phyloP scores from a whole-genome alignment of 2,329 filamentous ascomycete genomes.

The Capronia coronata region DNA sequence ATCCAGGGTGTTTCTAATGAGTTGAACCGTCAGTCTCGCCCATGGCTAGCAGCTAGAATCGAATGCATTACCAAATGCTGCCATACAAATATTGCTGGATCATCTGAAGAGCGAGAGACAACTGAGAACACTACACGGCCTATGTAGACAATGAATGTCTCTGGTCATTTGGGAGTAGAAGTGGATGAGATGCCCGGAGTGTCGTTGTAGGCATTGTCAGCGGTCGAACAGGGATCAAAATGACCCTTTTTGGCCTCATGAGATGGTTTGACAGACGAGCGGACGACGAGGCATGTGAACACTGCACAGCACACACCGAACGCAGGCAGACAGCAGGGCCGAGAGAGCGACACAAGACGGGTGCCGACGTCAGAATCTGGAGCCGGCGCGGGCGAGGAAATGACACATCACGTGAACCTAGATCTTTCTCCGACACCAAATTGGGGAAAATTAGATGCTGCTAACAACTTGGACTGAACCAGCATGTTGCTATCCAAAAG shows the following conservation, averaged over 20 bases:
- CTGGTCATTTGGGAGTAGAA: not conserved
- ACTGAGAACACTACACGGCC: not conserved
- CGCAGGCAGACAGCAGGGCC: not conserved
- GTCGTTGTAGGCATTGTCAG: not conserved
- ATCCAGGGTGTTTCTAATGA: slow-evolving; percentile 47
- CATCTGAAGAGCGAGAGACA: not conserved
- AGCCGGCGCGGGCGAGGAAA: not conserved
- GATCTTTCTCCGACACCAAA: not conserved
- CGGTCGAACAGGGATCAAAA: not conserved
- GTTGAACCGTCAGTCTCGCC: slow-evolving; percentile 5
- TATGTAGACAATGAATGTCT: not conserved
- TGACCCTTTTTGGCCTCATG: not conserved
- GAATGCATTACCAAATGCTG: slow-evolving; percentile 38
- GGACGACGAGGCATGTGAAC: slow-evolving; percentile 1
- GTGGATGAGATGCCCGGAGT: not conserved
- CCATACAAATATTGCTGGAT: slow-evolving; percentile 41
- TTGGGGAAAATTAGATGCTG: not conserved
- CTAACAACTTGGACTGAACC: too few relatives aligned
- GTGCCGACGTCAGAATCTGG: not conserved
- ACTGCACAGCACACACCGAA: too few relatives aligned
- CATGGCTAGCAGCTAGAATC: slow-evolving; percentile 3
- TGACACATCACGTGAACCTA: not conserved
- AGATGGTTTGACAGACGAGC: not conserved
- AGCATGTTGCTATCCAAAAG: slow-evolving; percentile 1
- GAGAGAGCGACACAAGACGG: too few relatives aligned